A percentile compares a stretch with the other conserved stretches of the same genome.
These are phyloP conservation scores for Ophiostoma novo-ulmi DNA, from an alignment of 2,329 filamentous ascomycete species.

Conservation along the genomic window DNA sequence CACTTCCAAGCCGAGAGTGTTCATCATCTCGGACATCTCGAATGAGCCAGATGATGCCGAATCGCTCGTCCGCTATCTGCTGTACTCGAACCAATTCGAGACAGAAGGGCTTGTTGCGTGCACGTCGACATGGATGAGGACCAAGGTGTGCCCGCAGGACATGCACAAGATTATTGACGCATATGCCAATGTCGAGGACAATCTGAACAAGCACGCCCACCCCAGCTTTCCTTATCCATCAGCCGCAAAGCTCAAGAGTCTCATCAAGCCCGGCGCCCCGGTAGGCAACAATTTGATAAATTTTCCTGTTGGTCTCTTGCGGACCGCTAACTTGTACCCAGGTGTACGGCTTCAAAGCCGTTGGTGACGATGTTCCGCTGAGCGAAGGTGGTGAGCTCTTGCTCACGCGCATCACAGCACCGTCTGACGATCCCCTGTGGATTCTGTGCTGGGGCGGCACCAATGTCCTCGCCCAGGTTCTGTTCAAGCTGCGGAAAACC, in stretches of 20 bases:
- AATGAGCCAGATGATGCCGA: background rate
- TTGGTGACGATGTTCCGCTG: too few species aligned
- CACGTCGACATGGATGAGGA: background rate
- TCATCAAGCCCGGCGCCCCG: background rate
- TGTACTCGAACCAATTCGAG: background rate
- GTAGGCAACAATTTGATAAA: background rate
- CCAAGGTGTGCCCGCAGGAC: background rate
- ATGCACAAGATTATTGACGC: background rate
- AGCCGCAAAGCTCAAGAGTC: background rate
- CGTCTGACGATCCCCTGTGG: constrained; percentile 38
- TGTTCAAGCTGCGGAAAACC: background rate
- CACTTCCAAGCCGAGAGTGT: background rate
- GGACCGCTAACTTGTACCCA: too few species aligned
- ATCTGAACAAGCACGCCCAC: background rate
- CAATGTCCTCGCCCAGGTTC: background rate
- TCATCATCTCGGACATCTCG: background rate
- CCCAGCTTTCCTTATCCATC: background rate
- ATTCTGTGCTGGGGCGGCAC: constrained; percentile 1
- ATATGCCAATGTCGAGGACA: background rate
- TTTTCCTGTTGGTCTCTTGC: too few species aligned
- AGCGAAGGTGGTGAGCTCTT: background rate
- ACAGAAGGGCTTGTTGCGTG: background rate
- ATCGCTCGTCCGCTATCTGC: background rate
- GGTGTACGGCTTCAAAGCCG: too few species aligned
- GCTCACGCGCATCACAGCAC: background rate